Base-by-base conservation (phyloP, 495 filamentous ascomycete species). In the Delitschia confertaspora region DNA sequence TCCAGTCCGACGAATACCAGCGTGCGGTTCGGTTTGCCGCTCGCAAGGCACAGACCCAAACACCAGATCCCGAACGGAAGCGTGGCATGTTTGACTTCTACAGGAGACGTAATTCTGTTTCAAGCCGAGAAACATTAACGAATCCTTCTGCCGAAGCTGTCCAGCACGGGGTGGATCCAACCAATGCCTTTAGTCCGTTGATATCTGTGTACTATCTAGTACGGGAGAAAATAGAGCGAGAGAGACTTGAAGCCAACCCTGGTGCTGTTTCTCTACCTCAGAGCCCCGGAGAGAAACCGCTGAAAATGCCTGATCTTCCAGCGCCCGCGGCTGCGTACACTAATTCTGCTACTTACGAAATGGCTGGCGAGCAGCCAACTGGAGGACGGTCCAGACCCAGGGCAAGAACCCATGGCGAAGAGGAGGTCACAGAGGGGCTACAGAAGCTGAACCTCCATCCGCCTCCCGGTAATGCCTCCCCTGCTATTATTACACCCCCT, bases 201-300 rank as follows among this genome's bases (percentile, higher is more conserved):
- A 72, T 96, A 16, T 96, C 93, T 3, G 79, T 96, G 34, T 99
- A 99, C 60, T 93, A 93, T 59, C 79, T 99, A 3, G 91, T 95
- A 27, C 82, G 82, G 42, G 91, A 99, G 65, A 96, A 95, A 64
- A 73, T 84, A 44, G 88, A 95, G 21, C 79, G 83, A 34, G 89
- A 99, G 58, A 71, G 72, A 38, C 48, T 62, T 7, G 80, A 82
- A 43, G 61, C 65, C n/a, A 80, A 76, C 33, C 77, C 79, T 10
- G 74, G 78, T 2, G 73, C 75, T 22, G 54, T 76, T 26, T 63
- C 69, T 44, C 68, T 78, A 53, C 75, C 70, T 29, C 69, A 64
- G 24, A 50, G 70, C 22, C 65, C 77, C 13, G 73, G 70, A 17
- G 82, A 85, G 46, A 69, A 72, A 25, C 69, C 76, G 8, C 60